Conservation (phyloP, 148 eudicot genomes). For the Silene latifolia region DNA sequence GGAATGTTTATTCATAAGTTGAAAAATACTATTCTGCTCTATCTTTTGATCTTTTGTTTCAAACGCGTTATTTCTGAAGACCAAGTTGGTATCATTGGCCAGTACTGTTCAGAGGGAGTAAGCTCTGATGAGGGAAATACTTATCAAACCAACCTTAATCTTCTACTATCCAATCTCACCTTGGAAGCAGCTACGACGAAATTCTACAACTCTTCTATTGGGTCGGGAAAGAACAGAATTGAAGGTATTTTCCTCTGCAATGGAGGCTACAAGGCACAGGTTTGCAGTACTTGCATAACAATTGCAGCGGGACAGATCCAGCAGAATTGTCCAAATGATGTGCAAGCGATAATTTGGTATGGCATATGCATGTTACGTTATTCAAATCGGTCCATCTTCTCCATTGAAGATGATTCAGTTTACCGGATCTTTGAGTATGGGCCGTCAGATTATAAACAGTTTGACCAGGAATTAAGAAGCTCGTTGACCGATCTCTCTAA, state of each 20-base stretch:
- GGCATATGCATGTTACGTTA: conserved; percentile 27
- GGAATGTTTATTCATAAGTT: neutral
- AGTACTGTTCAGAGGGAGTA: conserved; percentile 1
- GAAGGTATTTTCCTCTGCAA: conserved; percentile 21
- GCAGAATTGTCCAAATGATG: conserved; percentile 17
- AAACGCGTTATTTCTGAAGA: conserved; percentile 4
- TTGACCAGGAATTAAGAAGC: conserved; percentile 15
- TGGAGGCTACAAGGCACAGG: conserved; percentile 16
- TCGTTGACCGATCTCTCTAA: conserved; percentile 10
- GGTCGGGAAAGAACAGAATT: conserved; percentile 7
- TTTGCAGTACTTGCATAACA: conserved; percentile 21
- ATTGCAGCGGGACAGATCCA: conserved; percentile 20
- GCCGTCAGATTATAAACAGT: conserved; percentile 15
- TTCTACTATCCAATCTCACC: conserved; percentile 7
- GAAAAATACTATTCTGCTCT: neutral
- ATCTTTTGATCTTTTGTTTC: neutral
- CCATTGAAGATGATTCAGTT: conserved; percentile 17
- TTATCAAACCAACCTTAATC: conserved; percentile 14
- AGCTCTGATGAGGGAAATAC: conserved; percentile 13
- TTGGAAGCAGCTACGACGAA: conserved; percentile 4
- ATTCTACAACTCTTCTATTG: conserved; percentile 19
- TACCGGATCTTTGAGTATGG: conserved; percentile 16
- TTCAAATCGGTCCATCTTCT: conserved; percentile 18
- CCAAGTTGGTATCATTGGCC: neutral
- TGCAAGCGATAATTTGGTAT: conserved; percentile 20